phyloP scores from a whole-genome alignment of 306 rosid genomes.

The Trifolium repens region DNA sequence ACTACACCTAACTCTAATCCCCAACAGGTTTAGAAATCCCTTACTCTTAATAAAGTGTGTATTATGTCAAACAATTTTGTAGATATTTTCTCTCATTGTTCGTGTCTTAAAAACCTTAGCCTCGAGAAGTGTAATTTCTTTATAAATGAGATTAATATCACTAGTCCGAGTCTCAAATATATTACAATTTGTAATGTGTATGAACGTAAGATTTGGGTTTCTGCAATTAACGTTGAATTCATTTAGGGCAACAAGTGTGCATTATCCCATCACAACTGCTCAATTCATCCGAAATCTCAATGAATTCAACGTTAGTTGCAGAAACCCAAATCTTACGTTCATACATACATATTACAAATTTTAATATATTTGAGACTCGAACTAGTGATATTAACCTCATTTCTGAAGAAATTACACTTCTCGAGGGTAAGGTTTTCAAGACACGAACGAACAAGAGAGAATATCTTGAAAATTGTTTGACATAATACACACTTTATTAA shows the following conservation, averaged over 20 bases:
- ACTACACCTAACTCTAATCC: background rate
- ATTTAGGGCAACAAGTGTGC: background rate
- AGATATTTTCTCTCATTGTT: background rate
- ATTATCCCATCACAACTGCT: too few species aligned
- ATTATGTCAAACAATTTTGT: background rate
- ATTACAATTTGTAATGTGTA: background rate
- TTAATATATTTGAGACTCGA: background rate
- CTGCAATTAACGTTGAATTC: background rate
- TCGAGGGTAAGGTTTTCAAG: background rate
- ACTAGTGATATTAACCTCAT: background rate
- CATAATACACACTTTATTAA: background rate
- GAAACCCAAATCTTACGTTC: background rate
- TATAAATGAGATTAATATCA: background rate
- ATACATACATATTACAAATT: background rate
- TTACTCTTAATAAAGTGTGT: background rate
- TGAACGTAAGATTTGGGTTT: background rate
- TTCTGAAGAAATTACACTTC: rapidly evolving
- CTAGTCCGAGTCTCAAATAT: background rate
- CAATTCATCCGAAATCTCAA: too few species aligned
- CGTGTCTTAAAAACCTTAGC: background rate
- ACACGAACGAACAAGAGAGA: background rate
- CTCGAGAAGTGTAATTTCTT: background rate
- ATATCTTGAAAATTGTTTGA: background rate
- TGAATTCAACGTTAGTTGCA: too few species aligned
- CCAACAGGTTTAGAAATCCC: background rate